Evolutionary conservation across 2,329 filamentous ascomycete genomes (phyloP).

Genomic region (Colletotrichum echinochloae): DNA sequence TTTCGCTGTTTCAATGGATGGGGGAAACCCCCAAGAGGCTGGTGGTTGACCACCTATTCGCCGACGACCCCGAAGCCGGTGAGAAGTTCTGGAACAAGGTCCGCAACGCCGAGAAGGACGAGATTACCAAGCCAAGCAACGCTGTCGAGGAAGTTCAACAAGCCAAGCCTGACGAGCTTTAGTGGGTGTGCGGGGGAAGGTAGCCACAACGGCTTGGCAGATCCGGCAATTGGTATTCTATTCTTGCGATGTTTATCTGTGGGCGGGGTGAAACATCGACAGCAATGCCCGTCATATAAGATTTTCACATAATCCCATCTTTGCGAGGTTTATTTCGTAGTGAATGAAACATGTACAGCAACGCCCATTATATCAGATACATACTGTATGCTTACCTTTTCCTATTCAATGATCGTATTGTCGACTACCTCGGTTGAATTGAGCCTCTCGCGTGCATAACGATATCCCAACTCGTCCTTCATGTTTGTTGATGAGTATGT

Average conservation of each 20-base stretch:
- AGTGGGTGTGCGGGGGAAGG: constrained; percentile 9
- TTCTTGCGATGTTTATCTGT: constrained; percentile 8
- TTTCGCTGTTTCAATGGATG: constrained; percentile 82
- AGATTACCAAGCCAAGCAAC: constrained; percentile 55
- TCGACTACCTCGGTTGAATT: neutral
- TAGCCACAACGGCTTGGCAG: constrained; percentile 9
- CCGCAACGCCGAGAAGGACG: constrained; percentile 70
- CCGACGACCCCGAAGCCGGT: constrained; percentile 70
- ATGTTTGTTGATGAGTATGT: neutral
- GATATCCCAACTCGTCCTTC: neutral
- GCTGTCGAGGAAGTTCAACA: constrained; percentile 1
- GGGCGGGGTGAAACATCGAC: constrained; percentile 21
- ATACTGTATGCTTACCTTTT: too few relatives aligned
- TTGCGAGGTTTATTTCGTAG: constrained; percentile 10
- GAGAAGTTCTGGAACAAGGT: constrained; percentile 73
- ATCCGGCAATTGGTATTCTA: constrained; percentile 3
- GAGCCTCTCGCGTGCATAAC: neutral
- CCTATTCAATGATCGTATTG: constrained; percentile 16
- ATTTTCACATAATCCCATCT: constrained; percentile 5
- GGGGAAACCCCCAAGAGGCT: constrained; percentile 76
- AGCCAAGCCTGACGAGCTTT: constrained; percentile 25
- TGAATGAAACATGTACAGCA: constrained; percentile 23
- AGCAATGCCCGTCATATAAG: constrained; percentile 4
- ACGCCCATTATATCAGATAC: constrained; percentile 5
- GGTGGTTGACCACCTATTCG: constrained; percentile 75